Base-by-base conservation (phyloP, 75 land plant genomes). In the Sequoia sempervirens region DNA sequence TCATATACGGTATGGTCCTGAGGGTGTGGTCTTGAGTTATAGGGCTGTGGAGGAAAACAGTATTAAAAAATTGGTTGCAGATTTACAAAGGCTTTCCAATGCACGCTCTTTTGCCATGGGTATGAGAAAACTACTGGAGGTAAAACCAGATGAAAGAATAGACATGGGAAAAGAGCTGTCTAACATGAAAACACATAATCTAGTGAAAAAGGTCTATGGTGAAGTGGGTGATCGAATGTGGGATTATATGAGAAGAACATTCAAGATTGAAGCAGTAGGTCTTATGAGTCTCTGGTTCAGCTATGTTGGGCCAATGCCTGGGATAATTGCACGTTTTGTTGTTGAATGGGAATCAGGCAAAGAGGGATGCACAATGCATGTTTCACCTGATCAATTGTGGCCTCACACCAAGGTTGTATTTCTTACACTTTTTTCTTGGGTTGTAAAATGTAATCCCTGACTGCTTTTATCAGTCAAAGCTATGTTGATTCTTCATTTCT, bases 361-460 rank as follows among this genome's bases (percentile, higher is more conserved):
- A 87, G 93, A 91, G 75, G 99, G 99, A 43, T 98, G 99, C 87
- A 96, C 99, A 61, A 92, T 98, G 91, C 99, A 98, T 90, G 95
- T 96, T 79, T 96, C 99, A 47, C 99, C 99, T 58, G 99, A 98
- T 81, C 96, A 96, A 74, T 95, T 98, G 70, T 98, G 98, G 98
- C 99, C 99, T 38, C 98, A 98, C 81, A 98, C 99, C 13, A 98
- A 96, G 99, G 99, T 98, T 56, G 82, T 88, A 80, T 79, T 38
- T 69, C 40, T 28, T 38, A 18, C 30, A 83, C 12, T 38, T 8
- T 23, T 38, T 38, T 23, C 23, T 36, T 45, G 45, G 73, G 4
- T 78, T 45, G 3, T 78, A 78, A 78, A 78, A 70, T 32, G 36
- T 12, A 32, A 30, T 32, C 0, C 2, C 73, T 30, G 11, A 70